Base-by-base conservation (phyloP, 1,284 basidiomycete species). In the Ustilago hordei region DNA sequence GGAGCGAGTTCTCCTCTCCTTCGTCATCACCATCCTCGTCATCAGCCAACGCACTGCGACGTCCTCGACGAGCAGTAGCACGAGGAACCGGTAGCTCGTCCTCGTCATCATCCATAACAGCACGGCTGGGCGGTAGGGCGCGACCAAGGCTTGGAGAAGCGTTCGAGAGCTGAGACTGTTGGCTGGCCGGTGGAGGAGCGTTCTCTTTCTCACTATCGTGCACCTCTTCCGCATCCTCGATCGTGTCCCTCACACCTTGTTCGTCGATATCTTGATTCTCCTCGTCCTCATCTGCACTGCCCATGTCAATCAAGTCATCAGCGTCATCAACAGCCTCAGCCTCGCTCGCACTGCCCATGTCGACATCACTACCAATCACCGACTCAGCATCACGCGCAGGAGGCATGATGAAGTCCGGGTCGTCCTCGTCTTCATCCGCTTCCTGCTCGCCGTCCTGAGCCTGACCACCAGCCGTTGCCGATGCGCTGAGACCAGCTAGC, bases 131-230 rank as follows among this genome's bases (percentile, higher is more conserved):
- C 36, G 61, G 52, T 8, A 58, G 6, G 19, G 43, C 55, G 36
- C 64, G 69, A n/a, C 62, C 36, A 11, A 64, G 31, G 32, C 57
- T 63, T 1, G 69, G 69, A 34, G 74, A 71, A 15, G 55, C 58
- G 31, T 62, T 45, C 12, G 68, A 59, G 4, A 45, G 74, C 31
- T 57, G 60, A 43, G 59, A 64, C 35, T 64, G 66, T 45, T 79
- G 77, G 36, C 75, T 72, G 19, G 50, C 55, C 19, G 71, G 75
- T 1, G 64, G 72, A 15, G 78, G 78, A 13, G 79, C 68, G 28
- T 83, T 83, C 59, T 83, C 81, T 69, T 83, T 82, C 43, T 82
- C 81, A 58, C 75, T 80, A 53, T 78, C 78, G 38, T 70, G 58
- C 38, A 64, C 75, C 35, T 69, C 78, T 8, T 73, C 64, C 4